Conservation (phyloP, 345 rosid species). For the Iberis pinnata region DNA sequence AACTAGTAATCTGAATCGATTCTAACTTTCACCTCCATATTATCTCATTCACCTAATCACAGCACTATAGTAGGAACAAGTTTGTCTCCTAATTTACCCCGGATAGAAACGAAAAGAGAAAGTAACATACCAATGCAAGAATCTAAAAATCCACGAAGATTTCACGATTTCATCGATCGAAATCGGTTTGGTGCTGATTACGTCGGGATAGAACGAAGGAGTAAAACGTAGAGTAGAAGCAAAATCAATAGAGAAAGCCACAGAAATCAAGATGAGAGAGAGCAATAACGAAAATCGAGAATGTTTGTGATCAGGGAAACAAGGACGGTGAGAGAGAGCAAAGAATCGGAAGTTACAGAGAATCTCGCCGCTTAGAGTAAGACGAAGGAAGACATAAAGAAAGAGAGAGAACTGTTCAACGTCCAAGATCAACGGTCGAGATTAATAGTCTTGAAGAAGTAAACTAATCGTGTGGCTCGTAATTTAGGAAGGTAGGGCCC, state of each 20-base stretch:
- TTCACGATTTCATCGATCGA: conserved; percentile 26
- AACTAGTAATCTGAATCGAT: not conserved
- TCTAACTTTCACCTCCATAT: not conserved
- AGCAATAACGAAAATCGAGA: conserved; percentile 17
- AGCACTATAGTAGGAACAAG: not conserved
- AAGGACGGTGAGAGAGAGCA: conserved; percentile 8
- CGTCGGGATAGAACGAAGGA: conserved; percentile 5
- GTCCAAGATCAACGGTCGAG: conserved; percentile 20
- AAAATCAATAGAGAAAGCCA: conserved; percentile 18
- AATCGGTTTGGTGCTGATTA: conserved; percentile 19
- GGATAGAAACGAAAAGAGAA: not conserved
- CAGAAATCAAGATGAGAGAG: not conserved
- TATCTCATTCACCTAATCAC: not conserved
- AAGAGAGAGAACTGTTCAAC: not conserved
- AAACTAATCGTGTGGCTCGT: conserved; percentile 12
- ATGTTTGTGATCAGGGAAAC: conserved; percentile 1
- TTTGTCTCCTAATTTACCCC: conserved; percentile 1
- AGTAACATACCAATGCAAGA: conserved; percentile 29
- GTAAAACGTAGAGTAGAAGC: conserved; percentile 47
- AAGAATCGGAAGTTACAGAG: conserved; percentile 26
- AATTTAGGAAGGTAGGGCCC: not conserved
- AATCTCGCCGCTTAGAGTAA: conserved; percentile 22
- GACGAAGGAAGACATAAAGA: conserved; percentile 6
- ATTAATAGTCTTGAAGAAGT: not conserved
- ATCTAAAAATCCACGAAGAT: conserved; percentile 5